Conservation (phyloP, 1,284 basidiomycete genomes). For the Cryptococcus depauperatus region DNA sequence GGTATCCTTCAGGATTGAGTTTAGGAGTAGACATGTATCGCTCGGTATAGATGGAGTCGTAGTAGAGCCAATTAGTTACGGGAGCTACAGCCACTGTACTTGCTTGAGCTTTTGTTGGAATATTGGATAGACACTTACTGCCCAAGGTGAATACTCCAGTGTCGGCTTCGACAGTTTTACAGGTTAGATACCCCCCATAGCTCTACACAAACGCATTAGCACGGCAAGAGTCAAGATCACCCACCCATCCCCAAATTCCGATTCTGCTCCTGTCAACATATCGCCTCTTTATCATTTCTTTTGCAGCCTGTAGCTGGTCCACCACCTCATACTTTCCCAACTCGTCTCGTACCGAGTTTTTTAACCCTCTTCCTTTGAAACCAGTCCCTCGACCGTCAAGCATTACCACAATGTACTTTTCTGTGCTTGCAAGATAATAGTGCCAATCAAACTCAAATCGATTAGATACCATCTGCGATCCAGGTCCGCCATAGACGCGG, state of each 20-base stretch:
- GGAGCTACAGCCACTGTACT: slow-evolving; percentile 27
- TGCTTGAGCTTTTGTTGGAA: neutral
- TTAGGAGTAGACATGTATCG: slow-evolving; percentile 87
- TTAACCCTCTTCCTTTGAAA: slow-evolving; percentile 68
- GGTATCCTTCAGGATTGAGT: slow-evolving; percentile 72
- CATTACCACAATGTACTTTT: slow-evolving; percentile 76
- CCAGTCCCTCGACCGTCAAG: slow-evolving; percentile 95
- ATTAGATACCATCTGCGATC: slow-evolving; percentile 66
- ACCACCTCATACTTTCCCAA: slow-evolving; percentile 76
- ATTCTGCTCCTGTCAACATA: slow-evolving; percentile 59
- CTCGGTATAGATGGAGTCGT: slow-evolving; percentile 64
- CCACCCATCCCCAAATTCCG: slow-evolving; percentile 91
- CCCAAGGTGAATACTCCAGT: slow-evolving; percentile 78
- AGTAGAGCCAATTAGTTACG: slow-evolving; percentile 76
- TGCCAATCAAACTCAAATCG: slow-evolving; percentile 72
- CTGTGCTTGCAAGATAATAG: slow-evolving; percentile 68
- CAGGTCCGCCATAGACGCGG: slow-evolving; percentile 85
- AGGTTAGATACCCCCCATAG: slow-evolving; percentile 87
- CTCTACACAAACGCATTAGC: slow-evolving; percentile 50
- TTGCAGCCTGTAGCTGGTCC: slow-evolving; percentile 79
- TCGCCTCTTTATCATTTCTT: slow-evolving; percentile 40
- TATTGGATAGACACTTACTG: slow-evolving; percentile 50
- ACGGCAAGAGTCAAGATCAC: slow-evolving; percentile 31
- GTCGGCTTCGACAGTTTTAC: slow-evolving; percentile 79
- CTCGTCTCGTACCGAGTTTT: slow-evolving; percentile 75